Conservation (phyloP, 352 stramenopile genomes). For the Phytophthora meadii region DNA sequence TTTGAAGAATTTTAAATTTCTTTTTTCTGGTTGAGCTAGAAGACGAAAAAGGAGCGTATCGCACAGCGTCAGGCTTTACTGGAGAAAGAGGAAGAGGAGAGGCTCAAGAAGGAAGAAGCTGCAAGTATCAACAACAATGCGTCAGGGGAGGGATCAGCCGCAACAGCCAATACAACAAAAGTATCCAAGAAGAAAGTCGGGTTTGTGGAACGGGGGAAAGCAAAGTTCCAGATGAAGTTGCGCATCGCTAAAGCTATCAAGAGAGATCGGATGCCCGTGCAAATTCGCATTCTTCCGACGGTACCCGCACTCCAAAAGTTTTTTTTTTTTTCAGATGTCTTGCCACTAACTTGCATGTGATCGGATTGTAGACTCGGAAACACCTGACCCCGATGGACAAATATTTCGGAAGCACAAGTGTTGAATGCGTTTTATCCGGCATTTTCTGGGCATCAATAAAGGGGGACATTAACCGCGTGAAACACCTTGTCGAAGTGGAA, state of each 20-base stretch:
- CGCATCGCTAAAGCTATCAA: slow-evolving; percentile 58
- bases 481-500: slow-evolving; percentile 69
- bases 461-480: slow-evolving; percentile 61
- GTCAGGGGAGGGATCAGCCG: not conserved
- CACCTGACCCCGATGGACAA: slow-evolving; percentile 66
- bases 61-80: slow-evolving; percentile 58
- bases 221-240: slow-evolving; percentile 64
- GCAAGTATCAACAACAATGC: not conserved
- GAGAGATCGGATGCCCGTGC: slow-evolving; percentile 66
- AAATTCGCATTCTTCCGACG: slow-evolving; percentile 72
- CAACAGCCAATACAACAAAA: slow-evolving; percentile 6
- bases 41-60: slow-evolving; percentile 63
- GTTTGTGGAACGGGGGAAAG: slow-evolving; percentile 63
- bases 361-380: slow-evolving; percentile 40
- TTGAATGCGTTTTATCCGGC: slow-evolving; percentile 67
- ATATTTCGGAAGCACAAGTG: slow-evolving; percentile 59
- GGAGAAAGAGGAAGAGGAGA: slow-evolving; percentile 65
- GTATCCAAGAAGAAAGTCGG: slow-evolving; percentile 30
- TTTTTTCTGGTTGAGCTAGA: slow-evolving; percentile 18
- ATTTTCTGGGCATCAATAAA: slow-evolving; percentile 79
- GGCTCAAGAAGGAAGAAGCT: slow-evolving; percentile 4
- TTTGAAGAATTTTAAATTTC: not conserved
- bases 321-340: not conserved
- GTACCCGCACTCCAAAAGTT: slow-evolving; percentile 7
- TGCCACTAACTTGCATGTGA: not conserved